Base-by-base conservation (phyloP, 73 alveolate genomes). In the Paramecium biaurelia region DNA sequence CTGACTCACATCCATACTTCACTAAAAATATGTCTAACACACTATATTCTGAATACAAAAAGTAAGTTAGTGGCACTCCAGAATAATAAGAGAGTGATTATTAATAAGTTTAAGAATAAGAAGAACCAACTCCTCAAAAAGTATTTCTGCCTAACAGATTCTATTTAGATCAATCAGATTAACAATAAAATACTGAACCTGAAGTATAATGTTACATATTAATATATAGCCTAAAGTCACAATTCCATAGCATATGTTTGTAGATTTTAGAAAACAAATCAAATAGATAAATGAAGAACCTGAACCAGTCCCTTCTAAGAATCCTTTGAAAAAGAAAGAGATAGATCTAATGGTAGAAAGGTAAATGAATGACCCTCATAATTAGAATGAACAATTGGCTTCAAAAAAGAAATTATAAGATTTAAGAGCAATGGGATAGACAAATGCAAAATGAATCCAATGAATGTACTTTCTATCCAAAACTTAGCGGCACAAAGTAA, bases 381-480 rank as follows among this genome's bases (percentile, higher is more conserved):
- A 21, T 23, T 79, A 79, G 90, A 45, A 30, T 79, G 56, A 79
- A 79, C 14, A 79, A 79, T 43, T 79, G 90, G 90, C 42, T 20
- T 2, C n/a, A 42, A 47, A 79, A 79, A 23, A 79, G 74, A 79
- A 43, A 79, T 12, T 79, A 79, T 30, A 79, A 63, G 30, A 45
- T 79, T 5, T 79, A 42, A 47, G 90, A 79, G 7, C 18, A 79
- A 45, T 79, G 14, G 34, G 90, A 79, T 20, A 42, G 56, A 18
- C 15, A 42, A 14, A 24, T 43, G 28, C 24, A 79, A 23, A 79
- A 45, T 45, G 90, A 79, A 34, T 41, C 90, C 30, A 45, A 63
- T 10, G 70, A 79, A 45, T 79, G 90, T 79, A 79, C 90, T 20
- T 79, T 79, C 56, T 11, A 79, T 37, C 90, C 90, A 42, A 79